These are phyloP conservation scores for Pelargonium myrrhifolium DNA, from an alignment of 441 rosid species.

Conservation along the genomic window DNA sequence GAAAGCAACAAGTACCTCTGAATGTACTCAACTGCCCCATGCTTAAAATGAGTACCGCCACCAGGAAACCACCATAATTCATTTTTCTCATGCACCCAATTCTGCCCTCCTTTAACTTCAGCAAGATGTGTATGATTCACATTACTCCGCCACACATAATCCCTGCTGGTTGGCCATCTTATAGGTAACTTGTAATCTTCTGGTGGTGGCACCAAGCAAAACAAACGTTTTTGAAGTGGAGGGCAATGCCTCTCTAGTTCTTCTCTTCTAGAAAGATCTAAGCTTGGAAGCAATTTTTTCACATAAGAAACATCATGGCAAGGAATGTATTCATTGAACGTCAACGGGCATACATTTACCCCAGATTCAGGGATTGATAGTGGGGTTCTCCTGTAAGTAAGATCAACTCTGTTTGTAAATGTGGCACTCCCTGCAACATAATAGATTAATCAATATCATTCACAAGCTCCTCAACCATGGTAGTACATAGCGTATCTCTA, in stretches of 20 bases:
- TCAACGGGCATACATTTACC: conserved; percentile 55
- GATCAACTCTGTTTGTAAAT: conserved; percentile 20
- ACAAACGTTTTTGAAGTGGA: conserved; percentile 60
- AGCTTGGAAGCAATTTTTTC: conserved; percentile 41
- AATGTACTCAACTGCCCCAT: conserved; percentile 88
- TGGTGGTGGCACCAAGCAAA: conserved; percentile 90
- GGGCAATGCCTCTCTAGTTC: conserved; percentile 89
- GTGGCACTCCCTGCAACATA: conserved; percentile 16
- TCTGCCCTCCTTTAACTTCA: conserved; percentile 86
- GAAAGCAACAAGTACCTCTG: conserved; percentile 43
- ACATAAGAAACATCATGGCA: conserved; percentile 53
- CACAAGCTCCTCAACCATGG: neutral
- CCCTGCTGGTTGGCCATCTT: conserved; percentile 87
- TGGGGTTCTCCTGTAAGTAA: conserved; percentile 18
- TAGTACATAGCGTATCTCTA: too few species aligned
- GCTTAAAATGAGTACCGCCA: conserved; percentile 96
- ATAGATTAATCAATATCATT: conserved; percentile 9
- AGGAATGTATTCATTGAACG: conserved; percentile 61
- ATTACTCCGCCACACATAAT: conserved; percentile 86
- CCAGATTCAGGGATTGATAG: conserved; percentile 24
- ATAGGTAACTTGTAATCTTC: conserved; percentile 73
- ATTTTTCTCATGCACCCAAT: conserved; percentile 78
- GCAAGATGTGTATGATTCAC: conserved; percentile 90
- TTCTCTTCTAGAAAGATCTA: conserved; percentile 62
- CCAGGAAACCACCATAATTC: conserved; percentile 96